Evolutionary conservation across 2,329 filamentous ascomycete genomes (phyloP), one percentile per base, ranked within the genome.

Genomic region (Botrytis hyacinthi): DNA sequence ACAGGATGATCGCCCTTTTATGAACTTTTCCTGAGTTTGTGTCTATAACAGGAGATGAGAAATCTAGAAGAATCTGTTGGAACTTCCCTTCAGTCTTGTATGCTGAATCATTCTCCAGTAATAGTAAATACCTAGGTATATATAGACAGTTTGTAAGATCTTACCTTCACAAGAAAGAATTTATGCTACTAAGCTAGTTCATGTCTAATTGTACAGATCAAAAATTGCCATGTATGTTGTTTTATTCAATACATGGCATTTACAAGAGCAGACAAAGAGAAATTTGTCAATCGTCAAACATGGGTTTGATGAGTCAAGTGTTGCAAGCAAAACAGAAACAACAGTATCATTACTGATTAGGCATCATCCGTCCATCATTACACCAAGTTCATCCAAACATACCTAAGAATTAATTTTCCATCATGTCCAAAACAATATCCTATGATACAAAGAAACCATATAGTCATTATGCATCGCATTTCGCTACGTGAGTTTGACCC

Each of bases 401-500:
- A 57, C 26, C 32, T 46, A 6, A 54, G 2, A 54, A 51, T 40
- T 26, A 10, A 26, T n/a, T 12, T 42, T 16, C n/a, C 44, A 51
- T 48, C 10, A 42, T 51, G 3, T 18, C 26, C 35, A 29, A 18
- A n/a, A 26, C 6, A 12, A 48, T 5, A 26, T 20, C 4, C 5
- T 57, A 32, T 22, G 4, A 42, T 16, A 68, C 37, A 57, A 57
- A 29, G 66, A 42, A 42, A 68, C 4, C n/a, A 20, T 35, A 10
- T n/a, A 4, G 14, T 63, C 18, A 26, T 54, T 20, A 57, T 65
- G 12, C 6, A n/a, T 35, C 16, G 29, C 9, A 3, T 20, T 57
- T 22, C 35, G 35, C 35, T 63, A 73, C n/a, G 68, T 70, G 65
- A 73, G 72, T 40, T 73, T 73, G 18, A 71, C 40, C 72, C 72